Evolutionary conservation across 2,329 filamentous ascomycete genomes (phyloP).

Genomic region (Orbilia blumenaviensis): DNA sequence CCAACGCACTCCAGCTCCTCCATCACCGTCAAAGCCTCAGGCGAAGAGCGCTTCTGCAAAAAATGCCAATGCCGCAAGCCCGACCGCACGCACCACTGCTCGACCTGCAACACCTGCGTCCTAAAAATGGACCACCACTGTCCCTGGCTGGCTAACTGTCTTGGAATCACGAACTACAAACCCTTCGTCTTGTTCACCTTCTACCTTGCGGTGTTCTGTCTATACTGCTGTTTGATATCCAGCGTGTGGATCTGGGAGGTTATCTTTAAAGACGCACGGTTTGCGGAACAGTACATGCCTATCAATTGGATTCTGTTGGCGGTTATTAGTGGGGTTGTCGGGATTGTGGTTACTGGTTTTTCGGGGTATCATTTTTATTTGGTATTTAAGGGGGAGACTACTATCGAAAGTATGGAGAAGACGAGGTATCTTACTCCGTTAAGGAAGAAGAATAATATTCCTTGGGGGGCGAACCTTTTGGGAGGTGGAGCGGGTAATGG

Average conservation of each 20-base stretch:
- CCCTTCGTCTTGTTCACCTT: conserved; percentile 90
- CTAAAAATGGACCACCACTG: conserved; percentile 99
- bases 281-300: conserved; percentile 78
- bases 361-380: conserved; percentile 91
- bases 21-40: conserved; percentile 91
- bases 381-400: conserved; percentile 81
- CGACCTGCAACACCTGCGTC: conserved; percentile 90
- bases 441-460: conserved; percentile 61
- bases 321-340: conserved; percentile 89
- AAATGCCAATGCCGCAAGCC: conserved; percentile 96
- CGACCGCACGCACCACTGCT: conserved; percentile 96
- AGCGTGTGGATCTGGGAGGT: conserved; percentile 85
- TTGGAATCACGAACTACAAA: conserved; percentile 95
- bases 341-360: conserved; percentile 86
- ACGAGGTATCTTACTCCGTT: conserved; percentile 85
- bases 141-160: conserved; percentile 95
- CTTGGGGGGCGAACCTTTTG: conserved; percentile 56
- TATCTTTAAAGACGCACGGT: conserved; percentile 74
- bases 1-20: conserved; percentile 77
- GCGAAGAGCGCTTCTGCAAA: conserved; percentile 89
- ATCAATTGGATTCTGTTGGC: conserved; percentile 90
- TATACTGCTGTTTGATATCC: conserved; percentile 79
- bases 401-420: conserved; percentile 95
- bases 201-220: conserved; percentile 87
- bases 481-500: conserved; percentile 58